Base-by-base conservation (phyloP, 306 rosid genomes). In the Phaseolus lunatus region DNA sequence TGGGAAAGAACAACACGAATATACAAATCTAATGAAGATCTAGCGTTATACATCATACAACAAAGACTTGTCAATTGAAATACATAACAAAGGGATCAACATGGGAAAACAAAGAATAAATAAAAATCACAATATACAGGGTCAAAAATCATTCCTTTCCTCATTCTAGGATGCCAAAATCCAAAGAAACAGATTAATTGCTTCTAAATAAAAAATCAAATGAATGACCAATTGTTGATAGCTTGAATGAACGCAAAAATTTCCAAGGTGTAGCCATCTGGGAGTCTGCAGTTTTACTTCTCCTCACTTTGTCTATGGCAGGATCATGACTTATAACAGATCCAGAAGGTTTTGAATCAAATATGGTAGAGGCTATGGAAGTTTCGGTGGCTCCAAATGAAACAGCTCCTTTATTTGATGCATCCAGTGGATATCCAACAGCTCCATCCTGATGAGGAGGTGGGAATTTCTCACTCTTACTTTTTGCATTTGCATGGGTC, bases 401-500 rank as follows among this genome's bases (percentile, higher is more conserved):
- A 26, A 82, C 78, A 5, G 92, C 87, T 65, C 83, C 93, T 67
- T 84, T 90, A 10, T 86, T 85, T 22, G 93, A 86, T 72, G 84
- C 52, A 22, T 86, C 88, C 29, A 81, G 86, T 47, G 90, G 91
- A 82, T 89, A 84, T 74, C 96, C 98, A 12, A 93, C 96, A 18
- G 91, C 90, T 53, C 94, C 98, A 78, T 93, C 98, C 65, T 91
- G 92, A 80, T 91, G 98, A 43, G 98, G 98, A 39, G 98, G 97
- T 52, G 98, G 97, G 63, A 94, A 94, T 83, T 94, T 94, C 84
- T 94, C 98, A n/a, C 98, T 94, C 90, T 91, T 93, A 89, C 98
- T 87, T 84, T 90, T 94, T 2, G 86, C 88, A 64, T 90, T 90
- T 73, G 88, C 87, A 77, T 87, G 90, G 16, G 92, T 82, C 82